These are phyloP conservation scores for Lactarius pseudohatsudake DNA, from an alignment of 768 basidiomycete genomes.

Conservation along the genomic window DNA sequence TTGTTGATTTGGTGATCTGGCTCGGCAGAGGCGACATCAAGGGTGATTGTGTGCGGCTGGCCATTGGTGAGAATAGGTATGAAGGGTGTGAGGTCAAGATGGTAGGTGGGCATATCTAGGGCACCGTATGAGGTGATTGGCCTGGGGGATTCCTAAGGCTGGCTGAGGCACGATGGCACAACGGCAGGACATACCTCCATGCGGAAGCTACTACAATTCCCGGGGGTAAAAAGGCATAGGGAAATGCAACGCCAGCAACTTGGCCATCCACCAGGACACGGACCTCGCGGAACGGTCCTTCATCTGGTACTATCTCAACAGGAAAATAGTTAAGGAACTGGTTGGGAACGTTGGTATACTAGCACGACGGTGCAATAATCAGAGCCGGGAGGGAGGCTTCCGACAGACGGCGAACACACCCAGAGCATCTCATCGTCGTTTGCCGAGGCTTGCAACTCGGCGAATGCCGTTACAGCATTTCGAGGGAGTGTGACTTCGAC, in stretches of 20 bases:
- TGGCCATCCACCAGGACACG: slow-evolving; percentile 57
- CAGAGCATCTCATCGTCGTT: slow-evolving; percentile 73
- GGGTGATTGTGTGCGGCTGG: slow-evolving; percentile 61
- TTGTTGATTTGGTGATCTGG: slow-evolving; percentile 57
- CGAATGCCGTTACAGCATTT: slow-evolving; percentile 65
- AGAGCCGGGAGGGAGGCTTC: too few relatives aligned
- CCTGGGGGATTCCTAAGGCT: slow-evolving; percentile 34
- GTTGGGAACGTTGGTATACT: slow-evolving; percentile 71
- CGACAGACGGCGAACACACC: slow-evolving; percentile 42
- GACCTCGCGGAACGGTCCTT: slow-evolving; percentile 64
- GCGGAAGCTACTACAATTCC: too few relatives aligned
- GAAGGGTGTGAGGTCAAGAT: not conserved
- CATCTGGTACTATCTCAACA: too few relatives aligned
- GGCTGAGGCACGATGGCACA: not conserved
- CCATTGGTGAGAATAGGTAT: not conserved
- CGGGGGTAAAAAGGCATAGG: slow-evolving; percentile 38
- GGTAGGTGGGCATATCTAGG: not conserved
- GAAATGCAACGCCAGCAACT: slow-evolving; percentile 57
- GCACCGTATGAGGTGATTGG: slow-evolving; percentile 47
- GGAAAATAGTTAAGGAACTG: slow-evolving; percentile 51
- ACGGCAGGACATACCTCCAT: slow-evolving; percentile 53
- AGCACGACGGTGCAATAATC: not conserved
- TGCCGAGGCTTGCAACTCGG: slow-evolving; percentile 70
- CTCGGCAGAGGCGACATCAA: slow-evolving; percentile 75
- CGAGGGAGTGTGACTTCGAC: slow-evolving; percentile 66